Percentiles rank a stretch among this genome's conserved stretches.
Evolutionary conservation across 495 filamentous ascomycete genomes (phyloP).

Genomic region (Penicillium angulare): DNA sequence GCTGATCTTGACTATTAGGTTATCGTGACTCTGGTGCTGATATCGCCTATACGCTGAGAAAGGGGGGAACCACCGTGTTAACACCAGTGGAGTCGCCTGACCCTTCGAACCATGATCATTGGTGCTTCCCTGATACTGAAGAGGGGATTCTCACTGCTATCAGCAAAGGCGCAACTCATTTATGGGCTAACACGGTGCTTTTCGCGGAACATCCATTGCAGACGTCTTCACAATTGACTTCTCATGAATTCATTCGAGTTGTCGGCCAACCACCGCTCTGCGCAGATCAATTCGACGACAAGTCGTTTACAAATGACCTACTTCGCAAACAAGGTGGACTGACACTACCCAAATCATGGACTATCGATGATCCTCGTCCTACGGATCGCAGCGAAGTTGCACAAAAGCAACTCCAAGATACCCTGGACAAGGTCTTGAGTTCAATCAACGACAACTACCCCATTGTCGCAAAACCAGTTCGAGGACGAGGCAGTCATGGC

Average conservation of each 20-base stretch:
- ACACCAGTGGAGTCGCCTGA: conserved; percentile 18
- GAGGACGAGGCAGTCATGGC: conserved; percentile 24
- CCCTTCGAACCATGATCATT: conserved; percentile 19
- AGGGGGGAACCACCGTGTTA: conserved; percentile 14
- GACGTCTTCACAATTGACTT: conserved; percentile 13
- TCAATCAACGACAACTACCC: conserved; percentile 17
- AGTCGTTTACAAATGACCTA: conserved; percentile 30
- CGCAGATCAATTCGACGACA: conserved; percentile 37
- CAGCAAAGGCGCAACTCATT: conserved; percentile 28
- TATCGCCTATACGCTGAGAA: conserved; percentile 23
- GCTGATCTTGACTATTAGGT: conserved; percentile 17
- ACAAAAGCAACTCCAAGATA: background rate
- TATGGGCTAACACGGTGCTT: conserved; percentile 39
- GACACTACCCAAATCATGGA: conserved; percentile 20
- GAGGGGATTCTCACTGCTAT: conserved; percentile 27
- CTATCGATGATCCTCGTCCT: conserved; percentile 7
- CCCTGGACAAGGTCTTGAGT: conserved; percentile 1
- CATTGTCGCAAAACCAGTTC: conserved; percentile 31
- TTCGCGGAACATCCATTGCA: conserved; percentile 34
- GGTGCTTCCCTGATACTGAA: conserved; percentile 35
- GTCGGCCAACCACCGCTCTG: conserved; percentile 32
- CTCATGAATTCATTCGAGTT: conserved; percentile 20
- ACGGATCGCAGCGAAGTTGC: background rate
- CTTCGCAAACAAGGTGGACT: conserved; percentile 16
- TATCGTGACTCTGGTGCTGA: conserved; percentile 34